Base-by-base conservation (phyloP, 345 rosid species). In the Acer campestre region DNA sequence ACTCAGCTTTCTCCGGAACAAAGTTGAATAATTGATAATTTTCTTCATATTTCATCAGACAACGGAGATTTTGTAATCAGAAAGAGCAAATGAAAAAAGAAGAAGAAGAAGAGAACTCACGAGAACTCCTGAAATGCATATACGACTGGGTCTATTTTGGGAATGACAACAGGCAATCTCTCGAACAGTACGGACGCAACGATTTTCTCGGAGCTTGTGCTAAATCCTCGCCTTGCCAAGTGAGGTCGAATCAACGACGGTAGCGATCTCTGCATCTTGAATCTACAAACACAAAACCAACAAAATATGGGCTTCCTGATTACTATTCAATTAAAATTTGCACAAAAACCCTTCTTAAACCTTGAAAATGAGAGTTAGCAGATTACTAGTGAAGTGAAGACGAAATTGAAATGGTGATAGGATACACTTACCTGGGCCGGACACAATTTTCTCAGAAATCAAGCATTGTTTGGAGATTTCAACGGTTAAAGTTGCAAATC, bases 81-180 rank as follows among this genome's bases (percentile, higher is more conserved):
- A 22, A 25, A 65, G 40, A 23, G 18, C 10, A 12, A 61, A 49
- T 61, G 58, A 13, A 73, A 79, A 63, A 64, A 68, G 31, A 29
- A 2, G 31, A 29, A 29, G 31, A 29, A 29, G 31, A 29, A 27
- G 63, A 53, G 25, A 49, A 73, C 93, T 89, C 75, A 94, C 98
- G 95, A 92, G 85, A 96, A 96, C 91, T 96, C 99, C 82, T 89
- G 94, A 67, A 96, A 96, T 49, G 97, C 90, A 82, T 90, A 94
- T 61, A 92, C 92, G 62, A 86, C 88, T 11, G 98, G 97, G 78
- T 96, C 98, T 35, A 95, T 90, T 84, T 92, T 89, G 22, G 98
- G 99, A 59, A 94, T 79, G 61, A 96, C 97, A 61, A 96, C 95
- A 1, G 97, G 98, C 70, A 94, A 79, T 80, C 99, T 88, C 92